A percentile compares a stretch with the other conserved stretches of the same genome.
Evolutionary conservation across 2,329 filamentous ascomycete genomes (phyloP).

Genomic region (Pseudogymnoascus sp.): DNA sequence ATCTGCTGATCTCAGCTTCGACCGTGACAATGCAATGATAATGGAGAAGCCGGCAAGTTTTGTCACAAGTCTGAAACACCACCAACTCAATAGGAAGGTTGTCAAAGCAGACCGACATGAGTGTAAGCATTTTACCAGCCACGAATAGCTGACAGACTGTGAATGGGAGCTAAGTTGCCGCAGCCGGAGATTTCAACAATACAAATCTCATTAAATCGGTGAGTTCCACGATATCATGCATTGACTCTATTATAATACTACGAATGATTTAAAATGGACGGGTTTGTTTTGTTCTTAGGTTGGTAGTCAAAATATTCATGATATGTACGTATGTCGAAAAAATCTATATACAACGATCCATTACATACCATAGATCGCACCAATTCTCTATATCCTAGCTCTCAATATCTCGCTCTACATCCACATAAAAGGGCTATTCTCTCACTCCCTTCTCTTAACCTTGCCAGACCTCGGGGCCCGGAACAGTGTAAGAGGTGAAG

Average conservation of each 20-base stretch:
- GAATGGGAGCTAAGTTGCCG: background rate
- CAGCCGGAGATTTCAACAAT: background rate
- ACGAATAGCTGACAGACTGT: background rate
- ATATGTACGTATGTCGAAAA: background rate
- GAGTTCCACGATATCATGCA: background rate
- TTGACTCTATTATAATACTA: background rate
- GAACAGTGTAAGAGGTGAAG: conserved; percentile 16
- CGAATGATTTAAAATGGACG: background rate
- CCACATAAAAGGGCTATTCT: background rate
- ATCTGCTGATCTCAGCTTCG: background rate
- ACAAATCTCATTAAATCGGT: no score
- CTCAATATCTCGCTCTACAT: background rate
- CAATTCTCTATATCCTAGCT: background rate
- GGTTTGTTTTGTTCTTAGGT: background rate
- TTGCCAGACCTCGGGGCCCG: conserved; percentile 12
- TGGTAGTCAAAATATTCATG: background rate
- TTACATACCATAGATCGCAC: background rate
- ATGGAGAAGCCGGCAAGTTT: background rate
- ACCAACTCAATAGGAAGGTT: background rate
- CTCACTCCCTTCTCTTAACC: background rate
- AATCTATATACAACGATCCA: background rate
- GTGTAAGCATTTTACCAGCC: background rate
- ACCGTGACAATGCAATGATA: no score
- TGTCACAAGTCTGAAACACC: background rate
- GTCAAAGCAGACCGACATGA: background rate